Evolutionary conservation across 1,284 basidiomycete genomes (phyloP).

Genomic region (Ceratobasidium sp.): DNA sequence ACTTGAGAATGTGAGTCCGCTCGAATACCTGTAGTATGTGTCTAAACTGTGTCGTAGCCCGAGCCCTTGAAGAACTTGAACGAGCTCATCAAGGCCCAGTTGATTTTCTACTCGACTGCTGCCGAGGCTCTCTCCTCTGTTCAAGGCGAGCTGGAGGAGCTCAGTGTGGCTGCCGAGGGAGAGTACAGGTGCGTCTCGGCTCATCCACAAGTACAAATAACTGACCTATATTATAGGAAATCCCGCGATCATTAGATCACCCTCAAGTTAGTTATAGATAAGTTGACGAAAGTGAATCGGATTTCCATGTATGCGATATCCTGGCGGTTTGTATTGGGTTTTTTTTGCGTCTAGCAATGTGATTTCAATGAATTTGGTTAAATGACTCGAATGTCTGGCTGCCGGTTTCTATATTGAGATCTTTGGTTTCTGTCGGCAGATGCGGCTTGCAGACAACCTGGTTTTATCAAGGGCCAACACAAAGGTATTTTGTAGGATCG

Average conservation of each 20-base stretch:
- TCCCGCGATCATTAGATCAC: slow-evolving; percentile 30
- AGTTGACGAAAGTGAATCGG: not conserved
- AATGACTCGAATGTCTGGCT: too few relatives aligned
- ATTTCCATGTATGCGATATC: slow-evolving; percentile 15
- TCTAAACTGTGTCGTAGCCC: slow-evolving; percentile 60
- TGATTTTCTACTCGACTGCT: slow-evolving; percentile 82
- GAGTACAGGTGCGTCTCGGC: slow-evolving; percentile 76
- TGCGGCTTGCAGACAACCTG: too few relatives aligned
- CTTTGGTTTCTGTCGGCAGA: too few relatives aligned
- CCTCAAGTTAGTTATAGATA: slow-evolving; percentile 4
- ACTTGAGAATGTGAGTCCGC: slow-evolving; percentile 81
- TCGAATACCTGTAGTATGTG: slow-evolving; percentile 9
- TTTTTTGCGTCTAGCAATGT: not conserved
- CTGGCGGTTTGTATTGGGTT: not conserved
- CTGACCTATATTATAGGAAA: slow-evolving; percentile 8
- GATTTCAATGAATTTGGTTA: too few relatives aligned
- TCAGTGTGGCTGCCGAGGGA: slow-evolving; percentile 87
- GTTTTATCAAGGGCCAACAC: too few relatives aligned
- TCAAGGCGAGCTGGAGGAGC: slow-evolving; percentile 89
- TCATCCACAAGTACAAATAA: not conserved
- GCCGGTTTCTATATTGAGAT: too few relatives aligned
- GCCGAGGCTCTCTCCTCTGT: slow-evolving; percentile 83
- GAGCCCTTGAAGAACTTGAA: slow-evolving; percentile 95
- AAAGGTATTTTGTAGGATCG: too few relatives aligned
- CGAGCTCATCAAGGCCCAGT: slow-evolving; percentile 88